Base-by-base conservation (phyloP, 108 stramenopile species). In the Conticribra guillardii region DNA sequence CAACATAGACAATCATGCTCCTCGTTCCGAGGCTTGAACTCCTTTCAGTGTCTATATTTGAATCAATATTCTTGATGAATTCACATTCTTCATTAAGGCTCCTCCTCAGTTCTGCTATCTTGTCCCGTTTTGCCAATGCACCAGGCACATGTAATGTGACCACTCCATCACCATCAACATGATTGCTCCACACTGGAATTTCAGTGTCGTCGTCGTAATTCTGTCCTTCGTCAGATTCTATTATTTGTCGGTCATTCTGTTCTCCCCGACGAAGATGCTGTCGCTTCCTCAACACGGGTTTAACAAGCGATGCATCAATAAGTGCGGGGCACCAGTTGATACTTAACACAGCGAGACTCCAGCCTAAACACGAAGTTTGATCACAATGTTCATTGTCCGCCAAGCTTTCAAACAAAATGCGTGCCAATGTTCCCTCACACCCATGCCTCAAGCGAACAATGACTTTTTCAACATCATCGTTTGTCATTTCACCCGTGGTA, bases 311-410 rank as follows among this genome's bases (percentile, higher is more conserved):
- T 21, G 85, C 82, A 22, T 79, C 71, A 52, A 86, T 86, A 17
- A 86, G 52, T n/a, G 71, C 66, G 2, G 80, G 85, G 32, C 80
- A 84, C 85, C 85, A 86, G 46, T 86, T 86, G 61, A 86, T 84
- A 54, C 85, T 86, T 29, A 86, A 54, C 16, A 86, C 69, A 11
- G 75, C 85, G 14, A 86, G 46, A 51, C 72, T 73, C 74, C 76
- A 82, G 26, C 79, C 79, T 16, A 55, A 19, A 48, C 77, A 79
- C 0, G 59, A 24, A n/a, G 46, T 32, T 18, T 22, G 4, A 44
- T 61, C 47, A n/a, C n/a, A n/a, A n/a, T n/a, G n/a, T 33, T 45
- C 58, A 17, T 37, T n/a, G 3, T 23, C 44, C 18, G 44, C 11
- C n/a, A 33, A 64, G 26, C 21, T 23, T 34, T 34, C 26, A 29